Evolutionary conservation across 768 basidiomycete species (phyloP).

Genomic region (Lyophyllum decastes): DNA sequence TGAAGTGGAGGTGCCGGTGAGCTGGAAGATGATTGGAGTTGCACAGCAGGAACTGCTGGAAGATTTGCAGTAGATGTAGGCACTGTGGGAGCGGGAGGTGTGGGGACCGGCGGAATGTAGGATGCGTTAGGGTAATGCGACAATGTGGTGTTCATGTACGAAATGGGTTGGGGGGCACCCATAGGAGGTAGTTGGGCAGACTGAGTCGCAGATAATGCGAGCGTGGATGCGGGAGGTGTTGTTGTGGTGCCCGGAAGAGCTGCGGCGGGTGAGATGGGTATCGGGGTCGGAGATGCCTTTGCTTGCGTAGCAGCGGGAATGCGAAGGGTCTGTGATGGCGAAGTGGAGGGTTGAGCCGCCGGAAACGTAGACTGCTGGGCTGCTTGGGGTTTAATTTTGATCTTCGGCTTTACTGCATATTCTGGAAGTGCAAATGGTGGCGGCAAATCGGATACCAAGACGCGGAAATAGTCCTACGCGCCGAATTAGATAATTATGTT

Average conservation of each 20-base stretch:
- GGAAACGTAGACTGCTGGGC: conserved; percentile 29
- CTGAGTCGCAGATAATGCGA: conserved; percentile 19
- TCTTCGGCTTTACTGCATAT: conserved; percentile 61
- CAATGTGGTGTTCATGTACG: conserved; percentile 34
- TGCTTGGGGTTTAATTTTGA: conserved; percentile 68
- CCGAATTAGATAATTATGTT: conserved; percentile 12
- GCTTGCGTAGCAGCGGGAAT: conserved; percentile 32
- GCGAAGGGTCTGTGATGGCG: conserved; percentile 33
- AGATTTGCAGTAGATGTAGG: conserved; percentile 24
- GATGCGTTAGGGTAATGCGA: conserved; percentile 59
- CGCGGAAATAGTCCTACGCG: conserved; percentile 68
- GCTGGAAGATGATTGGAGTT: conserved; percentile 33
- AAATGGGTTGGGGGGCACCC: conserved; percentile 30
- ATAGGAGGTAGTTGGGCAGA: conserved; percentile 25
- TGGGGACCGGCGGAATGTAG: conserved; percentile 39
- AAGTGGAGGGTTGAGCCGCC: conserved; percentile 14
- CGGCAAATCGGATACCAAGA: conserved; percentile 79
- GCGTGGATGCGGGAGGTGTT: conserved; percentile 23
- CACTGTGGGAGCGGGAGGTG: conserved; percentile 22
- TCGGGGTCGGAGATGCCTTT: conserved; percentile 17
- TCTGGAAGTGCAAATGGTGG: conserved; percentile 62
- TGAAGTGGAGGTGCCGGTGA: conserved; percentile 40
- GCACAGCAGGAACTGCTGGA: conserved; percentile 21
- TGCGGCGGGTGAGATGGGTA: conserved; percentile 18
- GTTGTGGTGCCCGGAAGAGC: conserved; percentile 23